Evolutionary conservation across 2,329 filamentous ascomycete species (phyloP).

Genomic region (Diplocarpon rosae): DNA sequence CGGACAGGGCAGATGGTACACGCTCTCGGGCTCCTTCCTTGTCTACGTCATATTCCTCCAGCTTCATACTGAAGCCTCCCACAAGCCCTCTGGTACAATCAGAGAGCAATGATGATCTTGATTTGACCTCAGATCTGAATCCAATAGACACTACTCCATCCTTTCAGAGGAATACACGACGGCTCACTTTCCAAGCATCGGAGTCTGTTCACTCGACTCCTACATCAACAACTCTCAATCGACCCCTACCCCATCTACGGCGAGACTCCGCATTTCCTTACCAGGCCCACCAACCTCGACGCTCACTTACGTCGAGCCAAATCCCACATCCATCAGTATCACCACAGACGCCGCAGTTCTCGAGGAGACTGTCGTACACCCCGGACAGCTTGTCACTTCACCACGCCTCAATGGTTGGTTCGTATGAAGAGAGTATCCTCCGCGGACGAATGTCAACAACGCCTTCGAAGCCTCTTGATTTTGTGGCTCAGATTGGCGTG

Average conservation of each 20-base stretch:
- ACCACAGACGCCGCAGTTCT: constrained; percentile 40
- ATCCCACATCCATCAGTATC: constrained; percentile 31
- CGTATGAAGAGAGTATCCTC: constrained; percentile 94
- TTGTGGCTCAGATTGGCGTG: constrained; percentile 90
- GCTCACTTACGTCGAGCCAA: constrained; percentile 56
- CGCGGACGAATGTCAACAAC: constrained; percentile 94
- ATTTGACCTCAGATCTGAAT: constrained; percentile 45
- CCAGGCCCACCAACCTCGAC: constrained; percentile 68
- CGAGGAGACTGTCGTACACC: constrained; percentile 58
- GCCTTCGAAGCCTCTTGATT: constrained; percentile 84
- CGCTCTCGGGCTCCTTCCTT: constrained; percentile 40
- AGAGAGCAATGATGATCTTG: constrained; percentile 69
- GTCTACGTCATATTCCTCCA: constrained; percentile 64
- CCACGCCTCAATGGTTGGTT: constrained; percentile 92
- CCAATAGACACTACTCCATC: constrained; percentile 35
- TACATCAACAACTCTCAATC: constrained; percentile 31
- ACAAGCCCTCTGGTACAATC: constrained; percentile 89
- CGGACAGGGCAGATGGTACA: constrained; percentile 8
- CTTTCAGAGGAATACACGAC: constrained; percentile 36
- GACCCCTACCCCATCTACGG: constrained; percentile 36
- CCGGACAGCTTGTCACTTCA: constrained; percentile 69
- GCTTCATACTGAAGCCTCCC: constrained; percentile 75
- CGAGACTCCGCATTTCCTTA: constrained; percentile 58
- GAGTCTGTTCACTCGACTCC: constrained; percentile 31
- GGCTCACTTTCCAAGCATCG: constrained; percentile 61